Base-by-base conservation (phyloP, 2,329 filamentous ascomycete genomes). In the Hymenoscyphus infarciens region DNA sequence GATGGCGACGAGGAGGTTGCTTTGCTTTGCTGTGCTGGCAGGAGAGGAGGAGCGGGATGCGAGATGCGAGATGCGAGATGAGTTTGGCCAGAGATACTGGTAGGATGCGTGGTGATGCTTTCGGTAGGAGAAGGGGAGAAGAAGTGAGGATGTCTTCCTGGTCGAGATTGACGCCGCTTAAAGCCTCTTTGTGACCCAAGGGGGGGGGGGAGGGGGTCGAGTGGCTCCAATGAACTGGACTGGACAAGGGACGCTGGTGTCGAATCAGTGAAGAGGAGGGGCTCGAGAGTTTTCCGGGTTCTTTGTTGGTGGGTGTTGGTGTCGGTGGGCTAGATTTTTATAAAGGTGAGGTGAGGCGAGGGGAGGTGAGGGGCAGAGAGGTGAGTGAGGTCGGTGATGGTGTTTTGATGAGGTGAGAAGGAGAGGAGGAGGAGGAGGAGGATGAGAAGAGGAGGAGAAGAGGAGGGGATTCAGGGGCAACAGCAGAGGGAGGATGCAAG, bases 1-100 rank as follows among this genome's bases (percentile, higher is more conserved):
- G 19, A 61, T 55, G 16, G 62, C 39, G 59, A 29, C 55, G 55
- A 42, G 35, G 31, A 16, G 13, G 52, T 33, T 22, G 52, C 35
- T 16, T 31, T 29, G n/a, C 13, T 55, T 33, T 22, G 52, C 35
- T 16, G n/a, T 29, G n/a, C 13, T 55, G 53, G 27, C 25, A 27
- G 25, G 7, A 22, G 53, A 1, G n/a, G 53, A 19, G 27, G n/a
- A n/a, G n/a, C n/a, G n/a, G 5, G 53, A 55, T 29, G 53, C 6
- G 29, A 33, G 53, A 16, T 33, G 25, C n/a, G n/a, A 5, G 53
- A 55, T 29, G 53, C 6, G 29, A 33, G 53, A 16, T 33, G 25
- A 33, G 53, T n/a, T 55, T 55, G 53, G 25, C 15, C 15, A 11
- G 27, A 11, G 27, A 55, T 55, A 33, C 27, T 15, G 29, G 27